These are phyloP conservation scores for Mucor velutinosus DNA, from an alignment of 371 early-diverging fungal species.

Conservation along the genomic window DNA sequence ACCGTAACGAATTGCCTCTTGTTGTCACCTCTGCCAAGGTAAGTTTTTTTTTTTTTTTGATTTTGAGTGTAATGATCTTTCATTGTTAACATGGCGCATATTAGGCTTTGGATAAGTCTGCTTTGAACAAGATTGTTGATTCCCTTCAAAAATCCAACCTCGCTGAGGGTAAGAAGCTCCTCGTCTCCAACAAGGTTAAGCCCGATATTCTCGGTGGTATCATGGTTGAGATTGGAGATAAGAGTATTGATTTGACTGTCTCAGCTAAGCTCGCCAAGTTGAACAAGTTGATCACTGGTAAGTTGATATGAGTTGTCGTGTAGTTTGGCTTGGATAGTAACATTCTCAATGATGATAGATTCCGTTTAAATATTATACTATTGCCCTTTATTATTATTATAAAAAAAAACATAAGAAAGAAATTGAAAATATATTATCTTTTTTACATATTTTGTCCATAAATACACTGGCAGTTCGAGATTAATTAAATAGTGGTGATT, in stretches of 20 bases:
- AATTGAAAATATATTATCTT: not conserved
- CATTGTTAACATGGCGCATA: not conserved
- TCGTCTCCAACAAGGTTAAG: slow-evolving; percentile 91
- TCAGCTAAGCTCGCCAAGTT: slow-evolving; percentile 93
- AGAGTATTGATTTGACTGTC: slow-evolving; percentile 97
- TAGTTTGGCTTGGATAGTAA: not conserved
- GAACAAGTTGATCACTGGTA: slow-evolving; percentile 83
- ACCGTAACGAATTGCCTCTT: slow-evolving; percentile 90
- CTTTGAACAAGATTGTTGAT: slow-evolving; percentile 55
- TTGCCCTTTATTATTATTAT: slow-evolving; percentile 3
- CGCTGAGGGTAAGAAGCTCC: slow-evolving; percentile 61
- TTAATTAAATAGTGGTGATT: not conserved
- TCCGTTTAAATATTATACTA: slow-evolving; percentile 19
- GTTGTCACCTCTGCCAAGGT: slow-evolving; percentile 91
- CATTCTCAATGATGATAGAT: slow-evolving; percentile 9
- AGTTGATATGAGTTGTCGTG: slow-evolving; percentile 6
- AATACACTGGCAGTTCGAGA: not conserved
- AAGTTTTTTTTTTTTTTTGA: slow-evolving; percentile 3
- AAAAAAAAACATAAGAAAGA: slow-evolving; percentile 12
- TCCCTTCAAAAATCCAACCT: slow-evolving; percentile 55
- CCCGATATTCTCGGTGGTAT: slow-evolving; percentile 94
- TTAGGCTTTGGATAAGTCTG: slow-evolving; percentile 56
- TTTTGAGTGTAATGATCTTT: not conserved
- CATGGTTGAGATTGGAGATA: slow-evolving; percentile 96
- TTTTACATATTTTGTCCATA: not conserved